These are phyloP conservation scores for Fusarium sp. DNA, from an alignment of 2,329 filamentous ascomycete species.

Conservation along the genomic window DNA sequence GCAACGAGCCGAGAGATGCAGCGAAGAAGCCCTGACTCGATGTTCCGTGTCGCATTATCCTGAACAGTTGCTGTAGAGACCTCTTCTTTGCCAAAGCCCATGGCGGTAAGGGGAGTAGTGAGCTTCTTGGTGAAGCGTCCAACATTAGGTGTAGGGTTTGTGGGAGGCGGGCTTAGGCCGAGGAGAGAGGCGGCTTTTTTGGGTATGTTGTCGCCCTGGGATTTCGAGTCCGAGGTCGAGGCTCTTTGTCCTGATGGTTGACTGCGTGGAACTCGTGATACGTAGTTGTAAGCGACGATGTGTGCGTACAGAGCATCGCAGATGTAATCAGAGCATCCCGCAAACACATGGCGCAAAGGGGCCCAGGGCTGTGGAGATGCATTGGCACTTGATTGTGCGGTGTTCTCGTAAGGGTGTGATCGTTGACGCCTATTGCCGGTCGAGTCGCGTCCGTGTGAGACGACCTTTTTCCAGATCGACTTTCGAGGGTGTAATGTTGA, in stretches of 20 bases:
- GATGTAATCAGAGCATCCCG: conserved; percentile 62
- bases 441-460: conserved; percentile 45
- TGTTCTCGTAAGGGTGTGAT: conserved; percentile 27
- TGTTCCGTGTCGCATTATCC: conserved; percentile 55
- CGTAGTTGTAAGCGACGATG: conserved; percentile 69
- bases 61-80: conserved; percentile 38
- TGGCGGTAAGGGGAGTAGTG: conserved; percentile 42
- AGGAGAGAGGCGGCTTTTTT: conserved; percentile 64
- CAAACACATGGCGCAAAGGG: conserved; percentile 64
- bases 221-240: conserved; percentile 33
- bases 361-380: conserved; percentile 54
- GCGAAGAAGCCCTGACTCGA: conserved; percentile 61
- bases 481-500: conserved; percentile 34
- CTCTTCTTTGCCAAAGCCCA: conserved; percentile 45
- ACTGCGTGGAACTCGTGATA: conserved; percentile 51
- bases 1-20: conserved; percentile 64
- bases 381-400: conserved; percentile 16
- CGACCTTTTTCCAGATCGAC: conserved; percentile 54
- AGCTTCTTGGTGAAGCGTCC: conserved; percentile 44
- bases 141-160: conserved; percentile 32
- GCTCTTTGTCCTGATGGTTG: conserved; percentile 33
- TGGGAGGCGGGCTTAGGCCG: conserved; percentile 54
- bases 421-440: conserved; percentile 29
- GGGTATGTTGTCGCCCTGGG: conserved; percentile 54
- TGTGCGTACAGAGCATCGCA: conserved; percentile 70